phyloP scores from a whole-genome alignment of 2,329 filamentous ascomycete species.

The Pyrenochaeta sp. region DNA sequence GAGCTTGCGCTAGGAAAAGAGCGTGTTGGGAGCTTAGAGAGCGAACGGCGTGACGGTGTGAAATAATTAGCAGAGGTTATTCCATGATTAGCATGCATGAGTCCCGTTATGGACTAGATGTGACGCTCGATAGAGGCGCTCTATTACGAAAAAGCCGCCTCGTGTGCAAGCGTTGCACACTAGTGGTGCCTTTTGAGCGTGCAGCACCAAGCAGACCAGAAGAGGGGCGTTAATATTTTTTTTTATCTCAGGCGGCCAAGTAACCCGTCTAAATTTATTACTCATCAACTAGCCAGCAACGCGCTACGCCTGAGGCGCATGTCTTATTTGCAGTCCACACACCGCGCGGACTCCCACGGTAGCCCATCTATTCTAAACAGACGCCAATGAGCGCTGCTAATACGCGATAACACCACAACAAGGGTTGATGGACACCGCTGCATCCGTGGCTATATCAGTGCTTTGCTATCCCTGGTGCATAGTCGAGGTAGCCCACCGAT shows the following conservation, averaged over 20 bases:
- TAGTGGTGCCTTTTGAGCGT: conserved; percentile 15
- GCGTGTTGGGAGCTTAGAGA: conserved; percentile 19
- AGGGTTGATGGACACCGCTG: neutral
- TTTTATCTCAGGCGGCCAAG: neutral
- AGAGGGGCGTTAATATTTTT: no score
- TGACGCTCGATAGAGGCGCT: conserved; percentile 32
- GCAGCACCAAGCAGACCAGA: neutral
- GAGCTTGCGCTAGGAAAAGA: conserved; percentile 13
- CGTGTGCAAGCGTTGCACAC: conserved; percentile 25
- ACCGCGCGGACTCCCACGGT: no score
- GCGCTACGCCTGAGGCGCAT: no score
- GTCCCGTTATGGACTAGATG: conserved; percentile 35
- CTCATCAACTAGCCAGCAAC: no score
- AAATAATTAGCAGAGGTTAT: conserved; percentile 41
- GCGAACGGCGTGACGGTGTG: conserved; percentile 16
- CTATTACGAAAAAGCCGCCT: conserved; percentile 35
- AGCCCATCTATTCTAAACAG: neutral
- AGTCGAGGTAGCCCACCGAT: neutral
- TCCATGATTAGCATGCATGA: conserved; percentile 36
- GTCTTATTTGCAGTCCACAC: no score
- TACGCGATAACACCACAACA: conserved; percentile 1
- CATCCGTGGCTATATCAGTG: conserved; percentile 4
- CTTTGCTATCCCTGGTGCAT: neutral
- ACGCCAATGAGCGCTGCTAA: conserved; percentile 3
- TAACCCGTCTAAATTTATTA: neutral